Percentiles rank a stretch among this genome's conserved stretches.
Evolutionary conservation across 2,329 filamentous ascomycete genomes (phyloP).

Genomic region (Aspergillus sp.): DNA sequence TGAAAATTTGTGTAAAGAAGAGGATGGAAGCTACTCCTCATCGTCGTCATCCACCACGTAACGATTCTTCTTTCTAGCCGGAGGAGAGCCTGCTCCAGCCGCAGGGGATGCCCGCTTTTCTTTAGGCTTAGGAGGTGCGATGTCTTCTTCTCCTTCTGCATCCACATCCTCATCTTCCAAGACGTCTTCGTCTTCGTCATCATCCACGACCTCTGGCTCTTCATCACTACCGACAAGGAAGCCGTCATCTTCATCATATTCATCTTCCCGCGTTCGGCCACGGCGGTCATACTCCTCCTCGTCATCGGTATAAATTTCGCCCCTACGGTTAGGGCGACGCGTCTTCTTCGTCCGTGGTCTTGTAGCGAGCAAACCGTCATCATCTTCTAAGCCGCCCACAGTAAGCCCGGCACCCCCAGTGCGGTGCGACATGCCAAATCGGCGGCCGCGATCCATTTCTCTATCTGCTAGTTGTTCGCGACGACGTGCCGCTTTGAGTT

Average conservation of each 20-base stretch:
- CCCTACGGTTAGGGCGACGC: constrained; percentile 44
- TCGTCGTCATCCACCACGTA: constrained; percentile 51
- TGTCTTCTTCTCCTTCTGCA: constrained; percentile 43
- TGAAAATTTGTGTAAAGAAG: constrained; percentile 7
- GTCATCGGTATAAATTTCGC: constrained; percentile 51
- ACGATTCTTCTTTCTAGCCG: constrained; percentile 47
- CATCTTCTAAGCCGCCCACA: constrained; percentile 59
- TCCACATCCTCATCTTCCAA: constrained; percentile 47
- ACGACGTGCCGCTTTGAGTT: constrained; percentile 54
- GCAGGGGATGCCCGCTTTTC: constrained; percentile 26
- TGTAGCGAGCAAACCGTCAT: constrained; percentile 49
- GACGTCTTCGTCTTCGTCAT: constrained; percentile 45
- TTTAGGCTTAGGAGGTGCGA: constrained; percentile 28
- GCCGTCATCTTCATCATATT: constrained; percentile 79
- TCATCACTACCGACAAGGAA: constrained; percentile 63
- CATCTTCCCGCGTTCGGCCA: constrained; percentile 65
- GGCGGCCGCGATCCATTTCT: constrained; percentile 55
- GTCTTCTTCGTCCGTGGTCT: constrained; percentile 40
- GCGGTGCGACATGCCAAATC: constrained; percentile 44
- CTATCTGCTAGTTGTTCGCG: constrained; percentile 57
- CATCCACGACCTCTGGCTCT: constrained; percentile 47
- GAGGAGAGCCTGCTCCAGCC: constrained; percentile 33
- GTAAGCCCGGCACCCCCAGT: constrained; percentile 53
- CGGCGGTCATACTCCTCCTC: constrained; percentile 49
- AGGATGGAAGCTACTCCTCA: constrained; percentile 36